Base-by-base conservation (phyloP, 2,329 filamentous ascomycete species). In the Helicocarpus griseus region DNA sequence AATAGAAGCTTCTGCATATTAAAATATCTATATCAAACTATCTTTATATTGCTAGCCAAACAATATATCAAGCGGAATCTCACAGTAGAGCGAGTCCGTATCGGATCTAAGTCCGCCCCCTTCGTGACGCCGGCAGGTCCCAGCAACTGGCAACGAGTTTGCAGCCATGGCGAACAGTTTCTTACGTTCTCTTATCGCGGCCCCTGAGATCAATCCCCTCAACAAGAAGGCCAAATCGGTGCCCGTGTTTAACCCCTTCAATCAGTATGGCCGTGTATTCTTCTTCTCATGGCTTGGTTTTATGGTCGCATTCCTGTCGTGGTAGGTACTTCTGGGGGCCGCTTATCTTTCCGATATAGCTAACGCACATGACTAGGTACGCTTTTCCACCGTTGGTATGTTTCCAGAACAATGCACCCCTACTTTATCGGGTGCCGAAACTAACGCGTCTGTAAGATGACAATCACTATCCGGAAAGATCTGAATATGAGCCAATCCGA, bases 211-310 rank as follows among this genome's bases (percentile, higher is more conserved):
- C 71, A 94, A 95, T 67, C 87, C 89, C 8, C 79, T 89, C 71
- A 95, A 85, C 72, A 77, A 79, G 53, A 95, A 95, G 67, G 89
- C 89, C 50, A 81, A 79, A 54, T 86, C 86, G 0, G 80, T 95
- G 44, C 89, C 89, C 0, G 66, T 87, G 21, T 72, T 95, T 55
- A 95, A 95, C 66, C 80, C 85, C 0, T 64, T 90, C 60, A 78
- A 94, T 66, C 73, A 82, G 60, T 89, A 95, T 73, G 89, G 89
- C 35, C 79, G 89, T 5, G 89, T 93, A 0, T 95, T 94, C 69
- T 89, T 90, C 74, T 95, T 95, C 72, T 86, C 86, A 1, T 93
- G 87, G 82, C 77, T 89, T 45, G 87, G 87, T 2, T 93, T 93
- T 69, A 83, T 93, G 78, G 79, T 91, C 49, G 85, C 87, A 6